Base-by-base conservation (phyloP, 305 asterid genomes). In the Solanum chacoense region DNA sequence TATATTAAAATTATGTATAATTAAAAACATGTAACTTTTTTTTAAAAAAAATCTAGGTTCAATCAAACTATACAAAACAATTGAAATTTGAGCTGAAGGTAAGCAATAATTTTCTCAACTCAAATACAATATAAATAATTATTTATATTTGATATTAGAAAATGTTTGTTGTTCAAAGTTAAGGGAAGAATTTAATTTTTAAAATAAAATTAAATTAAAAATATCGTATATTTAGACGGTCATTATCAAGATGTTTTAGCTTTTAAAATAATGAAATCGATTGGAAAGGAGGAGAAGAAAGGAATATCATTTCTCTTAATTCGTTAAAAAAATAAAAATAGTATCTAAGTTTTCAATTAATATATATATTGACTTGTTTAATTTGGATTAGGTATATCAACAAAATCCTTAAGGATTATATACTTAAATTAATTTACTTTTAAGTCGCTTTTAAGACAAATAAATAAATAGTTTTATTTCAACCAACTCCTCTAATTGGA, bases 401-500 rank as follows among this genome's bases (percentile, higher is more conserved):
- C 73, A 50, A 83, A 83, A 80, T 80, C 85, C 69, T 40, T 28
- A 26, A 9, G 16, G 37, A 81, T 29, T 80, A 80, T 40, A 24
- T 11, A 80, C 16, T 80, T 38, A 40, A 26, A 26, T 81, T 81
- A 42, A 42, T 81, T 20, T 83, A 50, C 29, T 45, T 18, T 45
- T 28, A 81, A 7, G 86, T 81, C 71, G 28, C 18, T 76, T 36
- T 50, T 50, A 81, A 65, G 55, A 7, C 50, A 87, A 87, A 50
- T 87, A n/a, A 77, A 37, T n/a, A 14, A 87, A 2, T 24, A 31
- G 32, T 11, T 87, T 22, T 88, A 16, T 85, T 87, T 79, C 74
- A 87, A 87, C 85, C 84, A 88, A 83, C 87, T 81, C 73, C 42
- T 89, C 79, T 76, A 8, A 76, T 87, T 34, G 37, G 87, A 24